phyloP scores from a whole-genome alignment of 2,329 filamentous ascomycete species.

The Apiospora pterosperma region DNA sequence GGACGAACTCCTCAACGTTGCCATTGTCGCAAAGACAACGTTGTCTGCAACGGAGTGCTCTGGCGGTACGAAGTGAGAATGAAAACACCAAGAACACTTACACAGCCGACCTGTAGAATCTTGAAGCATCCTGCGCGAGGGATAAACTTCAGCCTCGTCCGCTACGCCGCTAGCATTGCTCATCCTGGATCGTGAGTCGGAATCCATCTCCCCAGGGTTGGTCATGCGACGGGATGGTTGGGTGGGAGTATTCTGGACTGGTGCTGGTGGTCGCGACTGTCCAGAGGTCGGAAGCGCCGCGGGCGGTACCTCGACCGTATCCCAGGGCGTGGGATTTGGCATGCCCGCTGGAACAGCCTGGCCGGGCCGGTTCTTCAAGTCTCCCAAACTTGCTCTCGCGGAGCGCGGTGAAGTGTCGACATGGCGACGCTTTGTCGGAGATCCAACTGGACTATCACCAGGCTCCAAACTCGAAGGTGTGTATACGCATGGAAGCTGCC shows the following conservation, averaged over 20 bases:
- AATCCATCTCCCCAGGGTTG: conserved; percentile 22
- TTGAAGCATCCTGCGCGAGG: conserved; percentile 55
- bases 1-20: not conserved
- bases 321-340: not conserved
- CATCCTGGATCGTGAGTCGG: conserved; percentile 31
- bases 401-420: conserved; percentile 22
- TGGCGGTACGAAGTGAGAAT: not conserved
- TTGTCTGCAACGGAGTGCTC: not conserved
- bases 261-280: not conserved
- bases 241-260: not conserved
- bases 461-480: conserved; percentile 28
- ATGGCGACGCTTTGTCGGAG: conserved; percentile 34
- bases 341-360: not conserved
- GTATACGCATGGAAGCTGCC: conserved; percentile 43
- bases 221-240: conserved; percentile 12
- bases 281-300: not conserved
- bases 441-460: conserved; percentile 28
- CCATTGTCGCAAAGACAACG: not conserved
- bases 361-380: not conserved
- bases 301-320: not conserved
- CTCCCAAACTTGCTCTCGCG: not conserved
- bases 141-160: conserved; percentile 54
- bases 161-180: conserved; percentile 42
- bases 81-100: conserved; percentile 31
- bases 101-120: conserved; percentile 55